Conservation (phyloP, 495 filamentous ascomycete species). For the Neurospora sp. region DNA sequence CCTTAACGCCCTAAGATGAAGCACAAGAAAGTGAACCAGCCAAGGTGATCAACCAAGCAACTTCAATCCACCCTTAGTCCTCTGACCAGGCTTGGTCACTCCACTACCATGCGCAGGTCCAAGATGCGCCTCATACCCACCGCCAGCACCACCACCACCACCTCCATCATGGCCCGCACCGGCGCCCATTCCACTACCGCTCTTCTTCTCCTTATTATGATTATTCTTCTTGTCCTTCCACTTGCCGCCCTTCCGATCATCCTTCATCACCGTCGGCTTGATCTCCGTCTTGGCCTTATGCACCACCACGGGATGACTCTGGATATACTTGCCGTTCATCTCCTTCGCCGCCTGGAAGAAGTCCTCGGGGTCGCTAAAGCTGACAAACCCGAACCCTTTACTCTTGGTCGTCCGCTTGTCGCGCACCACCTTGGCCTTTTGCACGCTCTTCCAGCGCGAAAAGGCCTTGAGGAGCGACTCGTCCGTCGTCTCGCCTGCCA, state of each 20-base stretch:
- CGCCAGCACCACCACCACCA: slow-evolving; percentile 14
- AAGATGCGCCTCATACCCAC: slow-evolving; percentile 31
- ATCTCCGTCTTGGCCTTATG: slow-evolving; percentile 86
- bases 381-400: slow-evolving; percentile 92
- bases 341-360: slow-evolving; percentile 92
- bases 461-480: slow-evolving; percentile 93
- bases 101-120: slow-evolving; percentile 48
- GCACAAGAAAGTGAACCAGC: not conserved
- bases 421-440: slow-evolving; percentile 88
- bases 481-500: slow-evolving; percentile 97
- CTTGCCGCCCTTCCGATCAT: slow-evolving; percentile 26
- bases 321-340: slow-evolving; percentile 99
- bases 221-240: slow-evolving; percentile 23
- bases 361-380: slow-evolving; percentile 89
- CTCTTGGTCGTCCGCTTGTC: slow-evolving; percentile 94
- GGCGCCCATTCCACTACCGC: slow-evolving; percentile 19
- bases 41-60: slow-evolving; percentile 53
- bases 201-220: slow-evolving; percentile 23
- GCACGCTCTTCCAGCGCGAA: slow-evolving; percentile 71
- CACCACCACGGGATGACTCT: slow-evolving; percentile 82
- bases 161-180: slow-evolving; percentile 18
- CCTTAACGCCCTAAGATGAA: not conserved
- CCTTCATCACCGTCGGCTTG: slow-evolving; percentile 48
- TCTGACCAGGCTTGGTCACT: slow-evolving; percentile 64
- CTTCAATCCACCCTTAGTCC: slow-evolving; percentile 70